Conservation (phyloP, 2,329 filamentous ascomycete species). For the Gyromitra esculenta region DNA sequence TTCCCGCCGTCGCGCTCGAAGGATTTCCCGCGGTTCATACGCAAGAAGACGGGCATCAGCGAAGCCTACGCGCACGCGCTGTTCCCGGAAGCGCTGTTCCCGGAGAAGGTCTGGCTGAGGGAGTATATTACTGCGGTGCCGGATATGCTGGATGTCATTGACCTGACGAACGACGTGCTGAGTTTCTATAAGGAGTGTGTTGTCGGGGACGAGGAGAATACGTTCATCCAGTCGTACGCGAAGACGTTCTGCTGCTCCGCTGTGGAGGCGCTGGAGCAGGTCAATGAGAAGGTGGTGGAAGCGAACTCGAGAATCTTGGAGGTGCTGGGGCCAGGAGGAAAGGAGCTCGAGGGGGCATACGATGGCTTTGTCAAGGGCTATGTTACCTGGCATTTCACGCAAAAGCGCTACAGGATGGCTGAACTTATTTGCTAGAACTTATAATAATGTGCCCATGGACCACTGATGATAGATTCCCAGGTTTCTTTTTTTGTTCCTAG, state of each 20-base stretch:
- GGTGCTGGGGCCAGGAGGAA: neutral
- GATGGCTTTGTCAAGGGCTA: conserved; percentile 27
- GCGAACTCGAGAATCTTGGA: neutral
- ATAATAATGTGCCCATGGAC: neutral
- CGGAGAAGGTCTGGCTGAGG: conserved; percentile 23
- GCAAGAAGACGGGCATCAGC: conserved; percentile 31
- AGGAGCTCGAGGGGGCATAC: neutral
- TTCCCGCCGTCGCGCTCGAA: neutral
- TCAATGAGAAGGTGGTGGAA: neutral
- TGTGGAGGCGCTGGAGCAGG: conserved; percentile 4
- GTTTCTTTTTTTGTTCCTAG: neutral
- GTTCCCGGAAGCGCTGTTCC: conserved; percentile 29
- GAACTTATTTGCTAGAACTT: neutral
- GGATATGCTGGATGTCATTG: conserved; percentile 20
- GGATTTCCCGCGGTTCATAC: conserved; percentile 15
- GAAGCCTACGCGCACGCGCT: conserved; percentile 20
- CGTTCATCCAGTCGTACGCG: conserved; percentile 14
- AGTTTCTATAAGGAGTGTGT: conserved; percentile 43
- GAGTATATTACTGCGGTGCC: conserved; percentile 18
- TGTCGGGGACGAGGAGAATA: conserved; percentile 40
- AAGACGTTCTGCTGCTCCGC: neutral
- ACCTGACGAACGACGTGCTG: conserved; percentile 33
- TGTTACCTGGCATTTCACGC: conserved; percentile 28
- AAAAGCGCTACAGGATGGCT: conserved; percentile 29
- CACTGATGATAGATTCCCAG: neutral